These are phyloP conservation scores for Dentipellis sp. DNA, from an alignment of 768 basidiomycete genomes.

Conservation along the genomic window DNA sequence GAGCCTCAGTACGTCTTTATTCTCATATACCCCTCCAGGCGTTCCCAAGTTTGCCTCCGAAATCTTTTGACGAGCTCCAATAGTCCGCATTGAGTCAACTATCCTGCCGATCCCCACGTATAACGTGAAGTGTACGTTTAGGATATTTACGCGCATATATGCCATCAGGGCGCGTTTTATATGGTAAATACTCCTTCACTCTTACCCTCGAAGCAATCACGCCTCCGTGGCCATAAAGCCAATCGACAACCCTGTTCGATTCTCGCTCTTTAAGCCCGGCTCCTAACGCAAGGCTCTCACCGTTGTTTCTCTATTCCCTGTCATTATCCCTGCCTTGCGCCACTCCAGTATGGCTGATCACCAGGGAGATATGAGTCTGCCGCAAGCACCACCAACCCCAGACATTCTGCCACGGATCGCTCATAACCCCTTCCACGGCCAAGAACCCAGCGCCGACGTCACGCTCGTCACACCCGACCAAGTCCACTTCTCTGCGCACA, in stretches of 20 bases:
- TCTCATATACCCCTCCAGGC: too few species aligned
- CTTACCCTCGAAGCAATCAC: too few species aligned
- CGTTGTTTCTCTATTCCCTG: not conserved
- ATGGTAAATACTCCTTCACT: too few species aligned
- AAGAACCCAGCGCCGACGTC: not conserved
- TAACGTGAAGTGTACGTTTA: too few species aligned
- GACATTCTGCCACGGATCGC: not conserved
- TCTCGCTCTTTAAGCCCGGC: not conserved
- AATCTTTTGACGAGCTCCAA: too few species aligned
- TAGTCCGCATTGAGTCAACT: too few species aligned
- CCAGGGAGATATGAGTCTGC: not conserved
- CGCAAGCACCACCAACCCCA: not conserved
- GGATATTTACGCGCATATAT: too few species aligned
- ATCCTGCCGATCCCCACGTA: too few species aligned
- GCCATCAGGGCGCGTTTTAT: too few species aligned
- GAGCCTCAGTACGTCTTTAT: too few species aligned
- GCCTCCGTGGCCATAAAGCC: too few species aligned
- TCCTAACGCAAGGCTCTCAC: not conserved
- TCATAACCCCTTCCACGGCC: not conserved
- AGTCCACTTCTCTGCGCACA: slow-evolving; percentile 19
- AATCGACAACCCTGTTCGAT: not conserved
- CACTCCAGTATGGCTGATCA: not conserved
- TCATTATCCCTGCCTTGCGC: not conserved
- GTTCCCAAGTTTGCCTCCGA: too few species aligned
- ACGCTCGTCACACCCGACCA: not conserved